These are phyloP conservation scores for Phoenix roebelenii DNA, from an alignment of 176 grass and related monocot species.

Conservation along the genomic window DNA sequence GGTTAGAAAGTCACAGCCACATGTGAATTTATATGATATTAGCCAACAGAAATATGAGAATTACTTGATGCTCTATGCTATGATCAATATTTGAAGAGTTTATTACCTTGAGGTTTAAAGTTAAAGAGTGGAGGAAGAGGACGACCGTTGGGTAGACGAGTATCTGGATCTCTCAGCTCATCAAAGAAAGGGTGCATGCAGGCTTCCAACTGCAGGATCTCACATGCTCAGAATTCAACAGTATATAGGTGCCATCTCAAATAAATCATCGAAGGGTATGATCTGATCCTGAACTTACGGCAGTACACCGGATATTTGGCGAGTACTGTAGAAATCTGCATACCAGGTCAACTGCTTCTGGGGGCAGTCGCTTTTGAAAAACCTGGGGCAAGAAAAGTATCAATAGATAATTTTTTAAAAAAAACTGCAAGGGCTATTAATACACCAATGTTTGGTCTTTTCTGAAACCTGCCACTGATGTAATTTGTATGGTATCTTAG, in stretches of 20 bases:
- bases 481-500: no score
- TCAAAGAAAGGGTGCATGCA: slow-evolving; percentile 98
- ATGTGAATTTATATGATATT: no score
- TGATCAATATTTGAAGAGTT: no score
- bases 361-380: slow-evolving; percentile 82
- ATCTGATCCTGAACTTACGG: slow-evolving; percentile 36
- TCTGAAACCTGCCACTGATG: no score
- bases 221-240: background rate
- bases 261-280: background rate
- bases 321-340: slow-evolving; percentile 95
- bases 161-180: slow-evolving; percentile 81
- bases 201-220: slow-evolving; percentile 60
- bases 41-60: no score
- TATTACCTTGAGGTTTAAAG: slow-evolving; percentile 79
- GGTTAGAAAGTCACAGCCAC: no score
- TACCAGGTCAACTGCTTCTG: slow-evolving; percentile 87
- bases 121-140: slow-evolving; percentile 92
- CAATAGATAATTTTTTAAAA: no score
- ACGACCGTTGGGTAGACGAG: slow-evolving; percentile 68
- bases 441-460: no score
- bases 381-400: slow-evolving; percentile 34
- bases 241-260: background rate
- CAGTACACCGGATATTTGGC: slow-evolving; percentile 89
- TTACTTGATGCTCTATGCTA: no score
- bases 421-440: no score